Conservation (phyloP, 345 rosid genomes). For the Sisymbrium altissimum region DNA sequence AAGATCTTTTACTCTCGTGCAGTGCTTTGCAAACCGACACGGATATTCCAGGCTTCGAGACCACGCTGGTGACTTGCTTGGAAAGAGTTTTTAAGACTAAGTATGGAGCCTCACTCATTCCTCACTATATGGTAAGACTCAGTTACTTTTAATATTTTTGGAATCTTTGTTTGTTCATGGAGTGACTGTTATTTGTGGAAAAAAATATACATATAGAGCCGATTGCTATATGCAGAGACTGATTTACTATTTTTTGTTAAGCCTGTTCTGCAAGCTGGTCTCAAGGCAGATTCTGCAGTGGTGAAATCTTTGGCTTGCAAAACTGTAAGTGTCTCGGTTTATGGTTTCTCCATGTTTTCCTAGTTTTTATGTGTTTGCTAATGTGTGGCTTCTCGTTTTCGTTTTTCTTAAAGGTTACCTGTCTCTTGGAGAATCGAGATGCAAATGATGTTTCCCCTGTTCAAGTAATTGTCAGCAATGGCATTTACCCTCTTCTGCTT, state of each 20-base stretch:
- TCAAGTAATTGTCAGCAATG: conserved; percentile 50
- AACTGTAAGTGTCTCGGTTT: conserved; percentile 47
- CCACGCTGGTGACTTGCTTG: conserved; percentile 56
- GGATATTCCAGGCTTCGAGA: conserved; percentile 56
- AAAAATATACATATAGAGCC: neutral
- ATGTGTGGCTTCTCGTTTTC: conserved; percentile 2
- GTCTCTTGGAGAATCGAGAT: conserved; percentile 52
- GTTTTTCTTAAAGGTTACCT: conserved; percentile 43
- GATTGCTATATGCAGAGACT: conserved; percentile 3
- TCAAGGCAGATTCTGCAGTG: conserved; percentile 55
- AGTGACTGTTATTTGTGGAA: neutral
- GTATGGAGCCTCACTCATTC: conserved; percentile 74
- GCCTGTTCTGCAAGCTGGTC: conserved; percentile 73
- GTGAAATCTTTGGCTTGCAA: conserved; percentile 74
- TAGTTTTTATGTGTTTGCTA: neutral
- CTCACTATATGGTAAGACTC: conserved; percentile 59
- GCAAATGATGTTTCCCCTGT: conserved; percentile 43
- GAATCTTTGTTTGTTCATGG: neutral
- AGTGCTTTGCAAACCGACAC: conserved; percentile 65
- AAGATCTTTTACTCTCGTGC: conserved; percentile 21
- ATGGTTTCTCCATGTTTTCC: neutral
- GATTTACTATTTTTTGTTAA: conserved; percentile 27
- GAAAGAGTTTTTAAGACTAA: conserved; percentile 68
- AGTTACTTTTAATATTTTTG: neutral
- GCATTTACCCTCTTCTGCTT: conserved; percentile 70